A percentile compares a stretch with the other conserved stretches of the same genome.
These are phyloP conservation scores for Funneliformis geosporum DNA, from an alignment of 192 early-diverging fungal genomes.

Conservation along the genomic window DNA sequence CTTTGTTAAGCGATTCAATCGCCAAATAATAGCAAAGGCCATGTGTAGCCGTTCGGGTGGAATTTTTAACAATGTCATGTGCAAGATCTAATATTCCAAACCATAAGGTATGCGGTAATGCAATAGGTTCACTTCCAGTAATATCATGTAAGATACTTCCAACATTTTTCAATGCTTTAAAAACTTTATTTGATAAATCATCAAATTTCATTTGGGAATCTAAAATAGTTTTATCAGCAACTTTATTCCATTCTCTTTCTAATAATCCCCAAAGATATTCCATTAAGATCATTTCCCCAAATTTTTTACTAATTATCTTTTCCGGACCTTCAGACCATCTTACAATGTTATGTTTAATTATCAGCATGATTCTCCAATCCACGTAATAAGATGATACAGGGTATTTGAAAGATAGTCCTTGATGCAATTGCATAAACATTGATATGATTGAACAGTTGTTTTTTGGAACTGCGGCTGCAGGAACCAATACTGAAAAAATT, in stretches of 20 bases:
- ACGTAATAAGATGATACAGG: too few species aligned
- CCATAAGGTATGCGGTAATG: not conserved
- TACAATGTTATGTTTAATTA: too few species aligned
- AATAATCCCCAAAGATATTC: not conserved
- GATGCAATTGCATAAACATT: too few species aligned
- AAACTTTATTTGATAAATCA: not conserved
- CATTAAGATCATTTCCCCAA: too few species aligned
- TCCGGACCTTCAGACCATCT: too few species aligned
- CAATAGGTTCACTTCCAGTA: not conserved
- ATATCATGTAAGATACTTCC: not conserved
- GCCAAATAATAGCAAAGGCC: not conserved
- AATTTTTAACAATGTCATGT: not conserved
- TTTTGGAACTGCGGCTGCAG: too few species aligned
- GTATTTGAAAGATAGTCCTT: too few species aligned
- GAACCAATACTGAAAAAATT: too few species aligned
- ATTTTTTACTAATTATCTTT: too few species aligned
- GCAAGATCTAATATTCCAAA: constrained; percentile 6
- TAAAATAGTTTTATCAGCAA: not conserved
- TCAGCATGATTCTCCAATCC: too few species aligned
- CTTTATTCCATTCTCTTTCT: not conserved
- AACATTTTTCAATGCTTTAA: not conserved
- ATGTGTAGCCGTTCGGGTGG: not conserved
- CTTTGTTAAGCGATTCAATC: not conserved
- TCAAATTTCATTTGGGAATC: not conserved
- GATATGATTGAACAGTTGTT: too few species aligned